A percentile compares a stretch with the other conserved stretches of the same genome.
Evolutionary conservation across 148 eudicot species (phyloP).

Genomic region (Talinum fruticosum): DNA sequence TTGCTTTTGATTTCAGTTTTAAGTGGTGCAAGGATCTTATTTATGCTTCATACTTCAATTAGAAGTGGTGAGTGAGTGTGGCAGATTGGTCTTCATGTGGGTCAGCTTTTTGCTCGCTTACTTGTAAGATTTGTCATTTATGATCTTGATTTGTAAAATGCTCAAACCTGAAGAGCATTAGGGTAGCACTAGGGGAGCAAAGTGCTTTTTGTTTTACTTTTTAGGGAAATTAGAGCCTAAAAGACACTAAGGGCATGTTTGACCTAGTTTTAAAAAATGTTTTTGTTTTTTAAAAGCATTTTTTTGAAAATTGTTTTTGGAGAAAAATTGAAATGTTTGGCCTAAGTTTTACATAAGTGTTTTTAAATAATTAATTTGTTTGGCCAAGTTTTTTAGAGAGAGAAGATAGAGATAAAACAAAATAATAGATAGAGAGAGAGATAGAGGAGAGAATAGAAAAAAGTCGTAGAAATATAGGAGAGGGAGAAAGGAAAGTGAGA

Average conservation of each 20-base stretch:
- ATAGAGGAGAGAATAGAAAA: no score
- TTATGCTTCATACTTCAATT: not conserved
- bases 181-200: not conserved
- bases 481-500: no score
- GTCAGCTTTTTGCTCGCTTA: not conserved
- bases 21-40: not conserved
- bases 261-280: no score
- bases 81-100: not conserved
- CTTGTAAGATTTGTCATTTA: not conserved
- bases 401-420: not conserved
- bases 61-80: not conserved
- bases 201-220: not conserved
- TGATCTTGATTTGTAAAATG: not conserved
- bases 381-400: no score
- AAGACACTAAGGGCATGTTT: not conserved
- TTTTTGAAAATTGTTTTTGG: no score
- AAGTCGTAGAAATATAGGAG: no score
- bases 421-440: no score
- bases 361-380: no score
- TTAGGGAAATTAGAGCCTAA: not conserved
- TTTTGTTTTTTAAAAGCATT: no score
- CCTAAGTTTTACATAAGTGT: no score
- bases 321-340: no score
- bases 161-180: not conserved
- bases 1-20: not conserved